phyloP scores from a whole-genome alignment of 2,329 filamentous ascomycete genomes.

The Samsoniella hepiali region DNA sequence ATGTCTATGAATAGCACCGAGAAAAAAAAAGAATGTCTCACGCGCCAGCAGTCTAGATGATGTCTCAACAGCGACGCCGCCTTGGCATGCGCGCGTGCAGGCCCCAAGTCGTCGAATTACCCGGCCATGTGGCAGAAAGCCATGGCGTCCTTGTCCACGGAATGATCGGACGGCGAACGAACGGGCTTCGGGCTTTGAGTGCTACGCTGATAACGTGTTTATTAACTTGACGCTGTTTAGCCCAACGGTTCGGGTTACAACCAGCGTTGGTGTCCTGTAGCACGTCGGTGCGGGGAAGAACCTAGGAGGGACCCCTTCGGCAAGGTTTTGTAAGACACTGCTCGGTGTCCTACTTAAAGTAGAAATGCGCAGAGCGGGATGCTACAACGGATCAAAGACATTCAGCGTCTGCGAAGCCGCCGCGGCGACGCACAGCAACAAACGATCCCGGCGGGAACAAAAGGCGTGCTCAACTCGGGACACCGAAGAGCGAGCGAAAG shows the following conservation, averaged over 20 bases:
- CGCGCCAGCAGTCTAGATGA: not conserved
- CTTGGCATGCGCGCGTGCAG: not conserved
- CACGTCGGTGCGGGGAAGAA: no score
- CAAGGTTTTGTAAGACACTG: not conserved
- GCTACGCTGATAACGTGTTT: no score
- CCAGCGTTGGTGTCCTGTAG: no score
- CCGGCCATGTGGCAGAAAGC: conserved; percentile 12
- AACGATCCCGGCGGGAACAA: no score
- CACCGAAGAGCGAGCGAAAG: not conserved
- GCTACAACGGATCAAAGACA: no score
- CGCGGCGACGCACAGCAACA: not conserved
- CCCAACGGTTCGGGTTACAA: no score
- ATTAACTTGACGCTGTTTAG: no score
- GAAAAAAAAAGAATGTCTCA: not conserved
- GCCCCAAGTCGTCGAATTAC: not conserved
- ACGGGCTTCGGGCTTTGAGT: not conserved
- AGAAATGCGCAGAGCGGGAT: no score
- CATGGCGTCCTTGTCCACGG: not conserved
- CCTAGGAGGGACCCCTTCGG: no score
- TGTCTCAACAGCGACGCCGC: conserved; percentile 7
- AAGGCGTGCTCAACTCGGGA: not conserved
- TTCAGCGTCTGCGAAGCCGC: not conserved
- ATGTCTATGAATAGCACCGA: conserved; percentile 19
- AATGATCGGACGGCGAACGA: not conserved
- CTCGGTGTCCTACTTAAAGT: no score